Base-by-base conservation (phyloP, 2,329 filamentous ascomycete genomes). In the Triangularia setosa region DNA sequence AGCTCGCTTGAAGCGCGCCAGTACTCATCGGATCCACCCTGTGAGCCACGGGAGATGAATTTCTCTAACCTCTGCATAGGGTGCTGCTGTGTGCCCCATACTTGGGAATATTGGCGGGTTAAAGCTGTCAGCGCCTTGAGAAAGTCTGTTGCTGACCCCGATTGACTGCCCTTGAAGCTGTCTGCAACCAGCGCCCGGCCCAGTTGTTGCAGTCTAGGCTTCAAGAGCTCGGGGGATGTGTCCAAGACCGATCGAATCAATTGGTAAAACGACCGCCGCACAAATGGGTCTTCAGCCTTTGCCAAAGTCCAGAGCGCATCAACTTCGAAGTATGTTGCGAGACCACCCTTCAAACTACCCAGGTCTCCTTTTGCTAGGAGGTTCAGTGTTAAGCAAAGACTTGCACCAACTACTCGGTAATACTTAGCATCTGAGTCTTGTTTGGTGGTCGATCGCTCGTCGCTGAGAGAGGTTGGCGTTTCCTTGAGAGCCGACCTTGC, bases 371-470 rank as follows among this genome's bases (percentile, higher is more conserved):
- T 83, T 55, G 80, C 77, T 0, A 89, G 71, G 0, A 89, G 76
- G 28, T 81, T 80, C 2, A 84, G 70, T 2, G 87, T 81, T 5
- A 89, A 76, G 1, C 82, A 84, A 23, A 89, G 72, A 62, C 83
- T 83, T 7, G 80, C 81, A 9, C 80, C 81, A 2, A 87, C 72
- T 3, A 97, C 93, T 56, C 95, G 85, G 66, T 88, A 86, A 77
- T 96, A 95, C 71, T 97, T 97, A 18, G 90, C 86, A 69, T 93
- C 86, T 3, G 92, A 88, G 74, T 99, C 95, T 69, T 98, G 94
- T 8, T 85, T 79, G 65, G 87, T 95, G 3, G 93, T 91, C 0
- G 88, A 92, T 24, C 94, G 85, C 77, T 96, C 91, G 74, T 99
- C 95, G 73, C 93, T 98, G 35, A 99, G 80, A 0, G 92, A 96